Percentiles rank a stretch among this genome's conserved stretches.
Evolutionary conservation across 495 filamentous ascomycete species (phyloP).

Genomic region (Evernia prunastri): DNA sequence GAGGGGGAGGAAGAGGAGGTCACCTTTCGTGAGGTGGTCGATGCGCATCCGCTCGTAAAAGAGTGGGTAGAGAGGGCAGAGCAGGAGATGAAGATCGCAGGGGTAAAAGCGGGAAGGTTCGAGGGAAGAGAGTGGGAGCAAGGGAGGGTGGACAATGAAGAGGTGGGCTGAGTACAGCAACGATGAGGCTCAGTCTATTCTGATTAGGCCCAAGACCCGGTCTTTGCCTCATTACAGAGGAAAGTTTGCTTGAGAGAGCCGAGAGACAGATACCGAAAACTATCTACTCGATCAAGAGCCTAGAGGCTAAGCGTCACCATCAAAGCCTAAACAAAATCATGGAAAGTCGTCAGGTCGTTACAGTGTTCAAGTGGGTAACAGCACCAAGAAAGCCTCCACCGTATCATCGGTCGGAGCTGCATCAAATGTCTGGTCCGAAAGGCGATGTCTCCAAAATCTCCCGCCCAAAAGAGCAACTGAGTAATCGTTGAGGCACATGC

Average conservation of each 20-base stretch:
- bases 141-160: constrained; percentile 14
- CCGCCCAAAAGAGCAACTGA: not conserved
- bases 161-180: not conserved
- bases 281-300: not conserved
- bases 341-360: not conserved
- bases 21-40: constrained; percentile 26
- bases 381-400: not conserved
- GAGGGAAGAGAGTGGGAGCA: constrained; percentile 24
- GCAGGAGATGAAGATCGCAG: constrained; percentile 41
- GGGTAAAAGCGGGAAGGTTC: constrained; percentile 27
- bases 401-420: not conserved
- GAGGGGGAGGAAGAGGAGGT: constrained; percentile 29
- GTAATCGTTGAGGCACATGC: not conserved
- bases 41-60: constrained; percentile 37
- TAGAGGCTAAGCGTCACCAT: not conserved
- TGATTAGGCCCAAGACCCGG: not conserved
- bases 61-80: constrained; percentile 47
- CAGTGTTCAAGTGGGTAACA: not conserved
- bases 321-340: no score
- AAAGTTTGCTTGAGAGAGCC: not conserved
- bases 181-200: not conserved
- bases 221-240: not conserved
- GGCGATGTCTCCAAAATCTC: not conserved
- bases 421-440: not conserved
- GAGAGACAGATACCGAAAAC: not conserved